These are phyloP conservation scores for Diaporthe sp. DNA, from an alignment of 2,329 filamentous ascomycete genomes.

Conservation along the genomic window DNA sequence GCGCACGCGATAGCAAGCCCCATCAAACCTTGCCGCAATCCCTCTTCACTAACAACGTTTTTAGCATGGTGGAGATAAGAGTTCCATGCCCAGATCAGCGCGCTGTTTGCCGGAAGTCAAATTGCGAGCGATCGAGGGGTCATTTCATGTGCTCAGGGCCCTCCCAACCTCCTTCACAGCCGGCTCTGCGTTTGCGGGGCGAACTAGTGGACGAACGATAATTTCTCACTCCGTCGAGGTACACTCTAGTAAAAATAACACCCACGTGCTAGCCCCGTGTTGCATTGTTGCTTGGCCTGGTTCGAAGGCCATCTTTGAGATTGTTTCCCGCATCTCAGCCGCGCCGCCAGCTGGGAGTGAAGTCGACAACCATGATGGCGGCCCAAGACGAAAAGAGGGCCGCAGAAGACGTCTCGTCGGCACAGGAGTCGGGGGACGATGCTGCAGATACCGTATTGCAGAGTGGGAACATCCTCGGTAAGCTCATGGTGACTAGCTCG, in stretches of 20 bases:
- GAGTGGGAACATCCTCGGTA: conserved; percentile 28
- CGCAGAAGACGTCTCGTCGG: not conserved
- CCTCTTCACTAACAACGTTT: not conserved
- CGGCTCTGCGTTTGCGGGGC: not conserved
- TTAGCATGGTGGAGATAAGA: conserved; percentile 7
- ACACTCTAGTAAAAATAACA: not conserved
- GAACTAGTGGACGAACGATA: not conserved
- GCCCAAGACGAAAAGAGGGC: conserved; percentile 5
- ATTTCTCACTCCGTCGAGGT: not conserved
- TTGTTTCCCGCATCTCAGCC: not conserved
- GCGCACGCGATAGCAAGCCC: not conserved
- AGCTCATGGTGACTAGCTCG: not conserved
- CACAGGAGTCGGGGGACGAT: not conserved
- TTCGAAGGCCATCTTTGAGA: not conserved
- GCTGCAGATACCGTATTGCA: not conserved
- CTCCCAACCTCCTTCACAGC: not conserved
- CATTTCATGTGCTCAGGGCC: not conserved
- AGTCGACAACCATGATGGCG: not conserved
- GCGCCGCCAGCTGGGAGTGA: not conserved
- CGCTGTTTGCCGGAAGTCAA: not conserved
- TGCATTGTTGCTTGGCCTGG: not conserved
- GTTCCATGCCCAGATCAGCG: not conserved
- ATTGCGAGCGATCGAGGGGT: not conserved
- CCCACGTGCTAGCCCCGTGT: not conserved
- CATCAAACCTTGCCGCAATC: not conserved